Base-by-base conservation (phyloP, 352 stramenopile species). In the Phytopythium kandeliae region DNA sequence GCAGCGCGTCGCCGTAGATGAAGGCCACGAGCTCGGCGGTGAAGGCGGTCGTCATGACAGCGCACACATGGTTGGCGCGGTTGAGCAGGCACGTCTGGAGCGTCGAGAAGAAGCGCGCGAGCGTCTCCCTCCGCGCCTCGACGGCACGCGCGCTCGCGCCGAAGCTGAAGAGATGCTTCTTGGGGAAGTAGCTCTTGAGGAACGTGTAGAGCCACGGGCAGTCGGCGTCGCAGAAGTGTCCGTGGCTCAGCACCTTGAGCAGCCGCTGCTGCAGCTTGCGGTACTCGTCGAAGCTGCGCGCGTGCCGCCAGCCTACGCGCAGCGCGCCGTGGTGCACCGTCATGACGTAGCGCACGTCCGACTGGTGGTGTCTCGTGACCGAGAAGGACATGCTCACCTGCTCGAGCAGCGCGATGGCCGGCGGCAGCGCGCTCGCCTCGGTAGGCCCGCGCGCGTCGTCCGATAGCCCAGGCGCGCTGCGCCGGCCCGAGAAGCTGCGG, bases 141-240 rank as follows among this genome's bases (percentile, higher is more conserved):
- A 85, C 54, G 17, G 85, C 69, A 7, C 70, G 62, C 1, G 63
- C 56, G 37, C 55, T 79, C 3, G 62, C 58, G 40, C 35, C 30
- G 28, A 86, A 85, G 9, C 66, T 60, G 56, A 85, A 85, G 1
- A 88, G 47, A 21, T 75, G 48, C 30, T 78, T 82, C 56, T 85
- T 85, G 13, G 79, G 79, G 60, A 90, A 90, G 54, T 87, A 87
- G 57, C 74, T 88, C 60, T 83, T 85, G 15, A 90, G 44, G 42
- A 90, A 88, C 9, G 67, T 83, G 45, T 73, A 86, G 12, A 90
- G 55, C 74, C 74, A 88, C 36, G 79, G 77, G 40, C 79, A 90
- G 50, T 85, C 79, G 35, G 72, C 74, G 22, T 57, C 66, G 56
- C 80, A 91, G 51, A 91, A 89, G 48, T 91, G 80, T 10, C 80